phyloP scores from a whole-genome alignment of 2,329 filamentous ascomycete species.

The Fusarium vanettenii region DNA sequence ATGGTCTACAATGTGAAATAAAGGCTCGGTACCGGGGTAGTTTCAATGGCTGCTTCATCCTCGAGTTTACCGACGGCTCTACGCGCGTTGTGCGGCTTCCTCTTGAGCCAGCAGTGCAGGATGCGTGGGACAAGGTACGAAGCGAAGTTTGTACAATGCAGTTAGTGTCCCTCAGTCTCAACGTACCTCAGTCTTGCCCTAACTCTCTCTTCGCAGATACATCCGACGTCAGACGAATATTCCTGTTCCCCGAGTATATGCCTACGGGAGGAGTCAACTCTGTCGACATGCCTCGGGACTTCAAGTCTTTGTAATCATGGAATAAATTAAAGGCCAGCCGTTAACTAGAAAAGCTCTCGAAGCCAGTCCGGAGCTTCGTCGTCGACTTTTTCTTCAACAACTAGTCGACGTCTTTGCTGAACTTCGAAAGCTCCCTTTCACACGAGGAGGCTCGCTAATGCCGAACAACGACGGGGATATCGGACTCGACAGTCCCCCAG shows the following conservation, averaged over 20 bases:
- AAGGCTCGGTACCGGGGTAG: background rate
- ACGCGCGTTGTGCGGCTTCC: background rate
- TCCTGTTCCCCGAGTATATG: background rate
- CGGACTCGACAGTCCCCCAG: background rate
- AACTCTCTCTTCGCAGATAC: background rate
- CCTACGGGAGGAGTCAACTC: background rate
- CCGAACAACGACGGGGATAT: background rate
- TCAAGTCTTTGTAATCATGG: background rate
- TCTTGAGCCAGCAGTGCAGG: background rate
- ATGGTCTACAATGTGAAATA: background rate
- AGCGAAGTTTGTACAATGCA: background rate
- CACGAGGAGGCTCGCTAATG: background rate
- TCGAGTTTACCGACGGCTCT: background rate
- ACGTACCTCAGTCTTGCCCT: background rate
- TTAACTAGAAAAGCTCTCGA: background rate
- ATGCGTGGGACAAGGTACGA: background rate
- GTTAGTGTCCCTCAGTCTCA: background rate
- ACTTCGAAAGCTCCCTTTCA: background rate
- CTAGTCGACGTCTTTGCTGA: background rate
- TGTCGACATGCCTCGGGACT: background rate
- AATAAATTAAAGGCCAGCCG: background rate
- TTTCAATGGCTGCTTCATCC: background rate
- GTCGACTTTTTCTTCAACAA: background rate
- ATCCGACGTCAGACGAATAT: background rate
- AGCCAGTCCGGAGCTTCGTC: background rate